Conservation (phyloP, 495 filamentous ascomycete genomes). For the Hyaloscypha bicolor region DNA sequence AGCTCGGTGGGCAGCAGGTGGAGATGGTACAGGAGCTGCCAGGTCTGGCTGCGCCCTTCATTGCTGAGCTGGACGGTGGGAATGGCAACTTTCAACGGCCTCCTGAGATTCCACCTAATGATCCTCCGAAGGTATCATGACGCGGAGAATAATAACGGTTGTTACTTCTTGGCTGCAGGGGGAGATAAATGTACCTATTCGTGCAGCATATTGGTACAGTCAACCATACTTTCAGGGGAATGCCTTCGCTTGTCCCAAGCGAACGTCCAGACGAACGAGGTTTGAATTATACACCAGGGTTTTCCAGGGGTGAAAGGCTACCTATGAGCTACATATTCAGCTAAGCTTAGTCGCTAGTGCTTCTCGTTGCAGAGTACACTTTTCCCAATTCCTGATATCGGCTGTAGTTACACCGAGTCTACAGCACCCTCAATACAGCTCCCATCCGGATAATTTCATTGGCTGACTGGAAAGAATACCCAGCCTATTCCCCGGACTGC, state of each 20-base stretch:
- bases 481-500: not conserved
- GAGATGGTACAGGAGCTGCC: not conserved
- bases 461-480: not conserved
- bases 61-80: constrained; percentile 9
- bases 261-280: too few relatives aligned
- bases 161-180: not conserved
- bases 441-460: not conserved
- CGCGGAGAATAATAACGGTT: not conserved
- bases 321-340: too few relatives aligned
- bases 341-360: too few relatives aligned
- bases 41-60: not conserved
- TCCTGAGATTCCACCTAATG: not conserved
- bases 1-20: not conserved
- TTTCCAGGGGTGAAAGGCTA: too few relatives aligned
- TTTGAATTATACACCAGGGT: too few relatives aligned
- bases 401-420: not conserved
- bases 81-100: not conserved
- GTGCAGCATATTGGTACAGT: too few relatives aligned
- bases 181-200: too few relatives aligned
- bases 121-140: not conserved
- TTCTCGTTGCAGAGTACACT: too few relatives aligned
- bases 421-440: not conserved
- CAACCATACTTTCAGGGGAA: too few relatives aligned
- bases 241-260: too few relatives aligned
- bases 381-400: not conserved